Evolutionary conservation across 164 flowering plant genomes (phyloP).

Genomic region (Houttuynia cordata): DNA sequence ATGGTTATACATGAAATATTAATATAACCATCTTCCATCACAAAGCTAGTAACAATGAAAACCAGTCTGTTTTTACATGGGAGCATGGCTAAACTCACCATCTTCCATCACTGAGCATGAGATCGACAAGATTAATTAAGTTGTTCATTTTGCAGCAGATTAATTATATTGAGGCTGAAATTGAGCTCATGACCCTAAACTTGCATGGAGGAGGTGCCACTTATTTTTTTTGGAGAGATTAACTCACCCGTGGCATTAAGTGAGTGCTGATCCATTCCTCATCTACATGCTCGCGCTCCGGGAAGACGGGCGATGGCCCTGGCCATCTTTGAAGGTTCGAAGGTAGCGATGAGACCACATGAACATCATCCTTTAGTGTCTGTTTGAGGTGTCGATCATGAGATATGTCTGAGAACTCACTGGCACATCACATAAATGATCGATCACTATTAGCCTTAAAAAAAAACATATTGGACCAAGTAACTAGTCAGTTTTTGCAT

Average conservation of each 20-base stretch:
- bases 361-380: constrained; percentile 20
- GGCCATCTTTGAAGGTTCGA: constrained; percentile 12
- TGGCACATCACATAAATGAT: constrained; percentile 1
- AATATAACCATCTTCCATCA: too few species aligned
- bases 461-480: not conserved
- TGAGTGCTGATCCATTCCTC: constrained; percentile 22
- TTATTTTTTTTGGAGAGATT: too few species aligned
- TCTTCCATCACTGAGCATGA: too few species aligned
- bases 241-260: constrained; percentile 10
- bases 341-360: constrained; percentile 24
- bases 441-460: not conserved
- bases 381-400: constrained; percentile 25
- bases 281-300: constrained; percentile 9
- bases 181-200: too few species aligned
- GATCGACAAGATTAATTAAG: too few species aligned
- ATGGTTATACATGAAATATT: too few species aligned
- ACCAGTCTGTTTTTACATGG: too few species aligned
- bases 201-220: too few species aligned
- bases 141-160: too few species aligned
- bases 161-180: not conserved
- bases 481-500: not conserved
- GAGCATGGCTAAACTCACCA: too few species aligned
- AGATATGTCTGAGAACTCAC: constrained; percentile 37
- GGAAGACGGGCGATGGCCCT: not conserved
- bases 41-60: too few species aligned